Conservation (phyloP, 108 stramenopile species). For the Conticribra weissflogii region DNA sequence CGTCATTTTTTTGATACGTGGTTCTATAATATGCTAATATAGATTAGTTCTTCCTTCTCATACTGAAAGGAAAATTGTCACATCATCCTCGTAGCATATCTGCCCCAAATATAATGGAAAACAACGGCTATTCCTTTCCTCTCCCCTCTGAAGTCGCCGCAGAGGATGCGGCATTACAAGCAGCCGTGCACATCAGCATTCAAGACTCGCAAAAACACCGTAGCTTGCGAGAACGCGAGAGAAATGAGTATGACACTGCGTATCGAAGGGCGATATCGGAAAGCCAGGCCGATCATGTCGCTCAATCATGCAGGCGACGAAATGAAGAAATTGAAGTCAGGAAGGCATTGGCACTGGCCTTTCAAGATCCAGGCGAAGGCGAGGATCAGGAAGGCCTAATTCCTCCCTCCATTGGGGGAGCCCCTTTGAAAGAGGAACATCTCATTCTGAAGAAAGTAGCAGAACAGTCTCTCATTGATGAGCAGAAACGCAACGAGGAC, state of each 20-base stretch:
- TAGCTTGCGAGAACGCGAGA: neutral
- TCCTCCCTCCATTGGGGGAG: neutral
- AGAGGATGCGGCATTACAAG: constrained; percentile 19
- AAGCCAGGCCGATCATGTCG: constrained; percentile 15
- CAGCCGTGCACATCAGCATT: constrained; percentile 27
- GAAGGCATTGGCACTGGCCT: constrained; percentile 17
- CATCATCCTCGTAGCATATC: neutral
- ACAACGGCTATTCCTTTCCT: constrained; percentile 10
- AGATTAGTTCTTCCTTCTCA: constrained; percentile 1
- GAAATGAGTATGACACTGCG: constrained; percentile 10
- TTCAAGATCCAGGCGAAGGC: neutral
- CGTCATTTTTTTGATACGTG: too few species aligned
- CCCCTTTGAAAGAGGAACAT: neutral
- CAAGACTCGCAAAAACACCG: constrained; percentile 14
- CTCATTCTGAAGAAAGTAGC: constrained; percentile 16
- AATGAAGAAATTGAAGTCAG: constrained; percentile 5
- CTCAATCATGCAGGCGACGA: neutral
- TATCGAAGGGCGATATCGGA: constrained; percentile 26
- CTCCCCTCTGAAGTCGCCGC: constrained; percentile 34
- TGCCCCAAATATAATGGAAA: neutral
- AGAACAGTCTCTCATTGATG: constrained; percentile 36
- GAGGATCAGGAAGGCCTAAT: constrained; percentile 1
- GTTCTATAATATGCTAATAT: neutral
- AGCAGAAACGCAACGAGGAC: constrained; percentile 13
- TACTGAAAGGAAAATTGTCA: neutral